phyloP scores from a whole-genome alignment of 371 early-diverging fungal species.

The Rozella allomycis region DNA sequence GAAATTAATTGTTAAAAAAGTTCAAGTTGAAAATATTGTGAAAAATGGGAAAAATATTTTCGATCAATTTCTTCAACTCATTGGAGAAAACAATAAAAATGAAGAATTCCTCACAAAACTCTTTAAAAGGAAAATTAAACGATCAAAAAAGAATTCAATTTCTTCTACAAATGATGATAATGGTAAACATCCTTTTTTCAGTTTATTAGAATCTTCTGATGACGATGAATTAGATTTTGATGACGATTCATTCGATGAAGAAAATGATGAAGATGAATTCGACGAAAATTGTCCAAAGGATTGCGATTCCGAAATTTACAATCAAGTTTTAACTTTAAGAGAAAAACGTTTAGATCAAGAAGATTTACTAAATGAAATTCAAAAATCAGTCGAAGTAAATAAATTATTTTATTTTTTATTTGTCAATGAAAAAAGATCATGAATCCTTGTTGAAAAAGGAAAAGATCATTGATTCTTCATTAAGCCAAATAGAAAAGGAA shows the following conservation, averaged over 20 bases:
- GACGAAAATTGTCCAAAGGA: constrained; percentile 24
- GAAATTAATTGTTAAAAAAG: constrained; percentile 18
- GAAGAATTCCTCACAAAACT: constrained; percentile 27
- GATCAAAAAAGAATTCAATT: constrained; percentile 2
- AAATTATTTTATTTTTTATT: neutral
- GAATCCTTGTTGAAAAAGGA: constrained; percentile 28
- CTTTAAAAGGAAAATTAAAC: constrained; percentile 21
- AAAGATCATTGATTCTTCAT: constrained; percentile 16
- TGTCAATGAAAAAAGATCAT: constrained; percentile 29
- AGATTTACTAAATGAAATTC: constrained; percentile 21
- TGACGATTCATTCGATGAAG: constrained; percentile 3
- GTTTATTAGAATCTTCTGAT: no score
- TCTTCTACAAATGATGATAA: neutral
- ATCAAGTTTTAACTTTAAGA: constrained; percentile 13
- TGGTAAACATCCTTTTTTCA: constrained; percentile 7
- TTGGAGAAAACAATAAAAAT: constrained; percentile 26
- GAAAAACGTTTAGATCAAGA: constrained; percentile 24
- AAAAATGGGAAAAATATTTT: constrained; percentile 14
- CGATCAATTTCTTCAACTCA: constrained; percentile 13
- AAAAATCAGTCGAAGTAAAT: constrained; percentile 24
- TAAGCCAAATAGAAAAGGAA: constrained; percentile 20
- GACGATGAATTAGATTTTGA: no score
- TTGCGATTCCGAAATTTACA: constrained; percentile 12
- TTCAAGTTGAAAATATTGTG: constrained; percentile 19
- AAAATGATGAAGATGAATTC: constrained; percentile 8